These are phyloP conservation scores for Yarrowia sp. DNA, from an alignment of 805 yeast genomes.

Conservation along the genomic window DNA sequence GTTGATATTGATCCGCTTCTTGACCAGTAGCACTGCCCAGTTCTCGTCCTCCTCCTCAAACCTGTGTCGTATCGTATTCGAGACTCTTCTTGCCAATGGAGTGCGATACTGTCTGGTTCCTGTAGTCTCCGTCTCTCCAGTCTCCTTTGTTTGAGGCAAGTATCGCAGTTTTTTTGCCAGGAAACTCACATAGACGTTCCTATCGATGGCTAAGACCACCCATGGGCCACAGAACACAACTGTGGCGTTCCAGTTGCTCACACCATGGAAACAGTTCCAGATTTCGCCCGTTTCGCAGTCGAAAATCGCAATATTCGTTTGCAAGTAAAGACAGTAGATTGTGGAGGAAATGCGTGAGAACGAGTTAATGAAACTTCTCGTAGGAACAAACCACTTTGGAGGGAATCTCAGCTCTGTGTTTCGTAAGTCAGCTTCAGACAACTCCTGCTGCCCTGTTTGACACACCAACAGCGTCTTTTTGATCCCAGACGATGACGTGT, in stretches of 20 bases:
- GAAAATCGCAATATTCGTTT: conserved; percentile 27
- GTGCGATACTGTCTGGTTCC: conserved; percentile 5
- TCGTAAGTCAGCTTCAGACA: neutral
- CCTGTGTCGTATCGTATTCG: conserved; percentile 11
- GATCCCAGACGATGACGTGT: neutral
- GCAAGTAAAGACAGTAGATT: conserved; percentile 23
- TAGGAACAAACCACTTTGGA: conserved; percentile 26
- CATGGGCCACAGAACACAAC: conserved; percentile 34
- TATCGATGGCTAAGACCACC: conserved; percentile 27
- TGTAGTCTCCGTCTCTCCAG: neutral
- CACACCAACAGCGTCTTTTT: conserved; percentile 21
- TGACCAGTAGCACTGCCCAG: conserved; percentile 31
- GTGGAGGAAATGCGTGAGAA: conserved; percentile 9
- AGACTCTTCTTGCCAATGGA: conserved; percentile 8
- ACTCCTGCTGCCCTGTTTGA: conserved; percentile 10
- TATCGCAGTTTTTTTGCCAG: conserved; percentile 19
- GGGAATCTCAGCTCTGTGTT: conserved; percentile 13
- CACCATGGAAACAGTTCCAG: conserved; percentile 36
- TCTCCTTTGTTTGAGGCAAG: neutral
- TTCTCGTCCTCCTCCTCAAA: conserved; percentile 21
- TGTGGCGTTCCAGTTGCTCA: conserved; percentile 34
- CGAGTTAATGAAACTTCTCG: conserved; percentile 32
- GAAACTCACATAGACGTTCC: conserved; percentile 24
- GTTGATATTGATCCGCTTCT: conserved; percentile 28
- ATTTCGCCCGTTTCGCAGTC: conserved; percentile 33